Evolutionary conservation across 495 filamentous ascomycete species (phyloP).

Genomic region (Aspergillus nidulans): DNA sequence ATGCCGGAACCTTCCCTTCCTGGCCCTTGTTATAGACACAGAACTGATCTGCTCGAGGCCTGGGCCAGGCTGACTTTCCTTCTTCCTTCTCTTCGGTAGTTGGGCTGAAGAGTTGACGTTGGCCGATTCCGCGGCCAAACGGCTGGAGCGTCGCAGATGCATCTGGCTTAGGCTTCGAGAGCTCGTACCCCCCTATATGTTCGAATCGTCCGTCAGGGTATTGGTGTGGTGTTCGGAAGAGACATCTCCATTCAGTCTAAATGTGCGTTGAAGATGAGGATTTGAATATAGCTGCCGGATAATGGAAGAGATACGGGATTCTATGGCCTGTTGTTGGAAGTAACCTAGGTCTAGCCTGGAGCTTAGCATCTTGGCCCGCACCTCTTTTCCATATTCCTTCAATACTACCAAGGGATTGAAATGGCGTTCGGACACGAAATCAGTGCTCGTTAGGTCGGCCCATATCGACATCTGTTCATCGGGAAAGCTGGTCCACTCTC

Average conservation of each 20-base stretch:
- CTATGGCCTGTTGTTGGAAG: conserved; percentile 4
- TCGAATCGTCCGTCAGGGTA: conserved; percentile 19
- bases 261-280: conserved; percentile 5
- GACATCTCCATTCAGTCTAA: conserved; percentile 19
- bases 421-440: conserved; percentile 11
- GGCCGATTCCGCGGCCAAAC: too few relatives aligned
- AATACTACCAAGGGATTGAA: conserved; percentile 4
- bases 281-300: conserved; percentile 8
- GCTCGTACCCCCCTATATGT: background rate
- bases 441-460: conserved; percentile 4
- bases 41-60: too few relatives aligned
- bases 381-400: conserved; percentile 12
- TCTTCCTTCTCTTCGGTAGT: too few relatives aligned
- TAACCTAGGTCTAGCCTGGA: conserved; percentile 12
- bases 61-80: too few relatives aligned
- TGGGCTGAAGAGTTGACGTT: too few relatives aligned
- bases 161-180: conserved; percentile 4
- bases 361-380: conserved; percentile 2
- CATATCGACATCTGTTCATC: conserved; percentile 7
- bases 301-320: conserved; percentile 7
- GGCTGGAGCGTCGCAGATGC: conserved; percentile 6
- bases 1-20: too few relatives aligned
- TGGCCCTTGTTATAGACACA: too few relatives aligned
- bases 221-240: conserved; percentile 27
- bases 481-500: conserved; percentile 13